phyloP scores from a whole-genome alignment of 345 rosid genomes.

The Excoecaria agallocha region DNA sequence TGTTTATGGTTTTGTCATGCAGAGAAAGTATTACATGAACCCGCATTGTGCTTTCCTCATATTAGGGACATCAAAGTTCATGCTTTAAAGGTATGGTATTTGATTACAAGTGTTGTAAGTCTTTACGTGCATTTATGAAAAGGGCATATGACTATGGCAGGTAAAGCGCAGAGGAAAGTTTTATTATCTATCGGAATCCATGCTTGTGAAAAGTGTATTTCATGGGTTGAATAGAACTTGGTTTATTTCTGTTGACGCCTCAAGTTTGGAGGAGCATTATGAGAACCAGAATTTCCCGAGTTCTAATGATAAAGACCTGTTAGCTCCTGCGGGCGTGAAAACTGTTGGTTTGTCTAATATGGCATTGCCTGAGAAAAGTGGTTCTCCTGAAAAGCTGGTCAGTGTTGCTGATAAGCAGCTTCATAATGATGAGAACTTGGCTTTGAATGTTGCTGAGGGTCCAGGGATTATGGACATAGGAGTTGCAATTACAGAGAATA shows the following conservation, averaged over 20 bases:
- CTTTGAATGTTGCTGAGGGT: slow-evolving; percentile 11
- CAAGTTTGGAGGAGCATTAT: slow-evolving; percentile 19
- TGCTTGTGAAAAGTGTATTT: slow-evolving; percentile 49
- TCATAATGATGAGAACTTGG: slow-evolving; percentile 10
- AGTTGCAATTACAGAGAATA: slow-evolving; percentile 8
- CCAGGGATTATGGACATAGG: slow-evolving; percentile 11
- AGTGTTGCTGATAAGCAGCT: slow-evolving; percentile 6
- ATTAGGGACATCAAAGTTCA: slow-evolving; percentile 43
- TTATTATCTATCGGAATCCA: slow-evolving; percentile 52
- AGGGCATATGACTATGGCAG: slow-evolving; percentile 17
- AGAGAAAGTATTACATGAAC: slow-evolving; percentile 49
- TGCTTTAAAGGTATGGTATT: slow-evolving; percentile 46
- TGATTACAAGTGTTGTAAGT: background rate
- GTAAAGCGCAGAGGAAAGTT: slow-evolving; percentile 46
- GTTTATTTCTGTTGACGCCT: slow-evolving; percentile 56
- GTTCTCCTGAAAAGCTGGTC: slow-evolving; percentile 11
- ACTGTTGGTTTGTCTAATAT: slow-evolving; percentile 9
- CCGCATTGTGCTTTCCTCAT: slow-evolving; percentile 46
- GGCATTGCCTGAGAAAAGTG: slow-evolving; percentile 8
- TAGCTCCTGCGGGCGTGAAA: slow-evolving; percentile 1
- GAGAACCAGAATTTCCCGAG: slow-evolving; percentile 7
- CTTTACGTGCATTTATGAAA: background rate
- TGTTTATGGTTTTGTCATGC: slow-evolving; percentile 13
- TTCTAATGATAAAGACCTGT: slow-evolving; percentile 7
- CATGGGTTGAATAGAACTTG: slow-evolving; percentile 36